Evolutionary conservation across 2,329 filamentous ascomycete genomes (phyloP), one percentile per base, ranked within the genome.

Genomic region (Penicillium expansum): DNA sequence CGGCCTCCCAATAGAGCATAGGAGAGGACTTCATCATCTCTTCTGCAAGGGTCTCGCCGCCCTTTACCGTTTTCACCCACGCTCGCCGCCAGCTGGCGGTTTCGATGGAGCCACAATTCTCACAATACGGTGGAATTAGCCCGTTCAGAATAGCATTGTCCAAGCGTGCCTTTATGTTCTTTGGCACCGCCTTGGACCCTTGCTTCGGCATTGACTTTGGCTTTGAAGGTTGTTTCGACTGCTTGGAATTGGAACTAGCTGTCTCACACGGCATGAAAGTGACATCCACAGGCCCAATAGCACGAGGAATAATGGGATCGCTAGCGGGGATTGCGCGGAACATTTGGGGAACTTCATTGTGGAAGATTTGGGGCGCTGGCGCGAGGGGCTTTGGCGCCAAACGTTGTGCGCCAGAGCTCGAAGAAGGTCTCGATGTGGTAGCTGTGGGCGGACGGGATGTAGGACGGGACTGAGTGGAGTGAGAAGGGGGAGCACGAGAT

Each of bases 11-110:
- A 22, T 88, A 90, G 18, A 91, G 88, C 45, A 92, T 84, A 48
- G 83, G 82, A 1, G 89, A 88, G 45, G 88, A 86, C 65, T 88
- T 87, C 57, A 89, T 86, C 0, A 87, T 90, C 52, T 88, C 85
- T 57, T 91, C 85, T 45, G 90, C 82, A 58, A 87, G 84, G 3
- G 83, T 81, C 0, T 91, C 91, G 32, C 82, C 81, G 1, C 91
- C 92, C 16, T 84, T 78, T 44, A 87, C 82, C 8, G 90, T 82
- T 67, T 91, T 91, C n/a, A 86, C 86, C 82, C 89, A 97, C 13
- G 94, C 91, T 69, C 93, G 94, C 58, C 94, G 87, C 94, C 94
- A 99, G 0, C 93, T 97, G 0, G 93, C 91, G 0, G 94, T 99
- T 67, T 97, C 90, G 56, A 99, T 96, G 7, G 92, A 90, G 6